These are phyloP conservation scores for Bruguiera gymnorhiza DNA, from an alignment of 345 rosid genomes.

Conservation along the genomic window DNA sequence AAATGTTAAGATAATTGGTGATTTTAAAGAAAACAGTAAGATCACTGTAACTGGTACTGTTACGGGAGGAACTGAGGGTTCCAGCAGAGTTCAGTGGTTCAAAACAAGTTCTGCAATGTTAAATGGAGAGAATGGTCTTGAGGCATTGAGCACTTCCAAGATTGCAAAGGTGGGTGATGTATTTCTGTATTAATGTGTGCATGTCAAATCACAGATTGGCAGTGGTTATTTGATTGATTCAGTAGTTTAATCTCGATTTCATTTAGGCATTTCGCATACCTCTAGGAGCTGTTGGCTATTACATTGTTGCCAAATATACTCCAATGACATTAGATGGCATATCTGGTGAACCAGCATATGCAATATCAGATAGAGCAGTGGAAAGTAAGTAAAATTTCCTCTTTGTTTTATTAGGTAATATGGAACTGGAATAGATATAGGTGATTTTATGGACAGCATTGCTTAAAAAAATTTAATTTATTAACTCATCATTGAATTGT, in stretches of 20 bases:
- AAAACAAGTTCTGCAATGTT: constrained; percentile 54
- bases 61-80: constrained; percentile 89
- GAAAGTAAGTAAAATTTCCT: constrained; percentile 58
- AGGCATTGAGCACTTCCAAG: constrained; percentile 79
- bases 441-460: not conserved
- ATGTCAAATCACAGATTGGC: constrained; percentile 7
- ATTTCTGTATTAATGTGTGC: not conserved
- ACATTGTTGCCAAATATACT: constrained; percentile 75
- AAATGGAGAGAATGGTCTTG: constrained; percentile 62
- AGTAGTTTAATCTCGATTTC: constrained; percentile 20
- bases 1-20: constrained; percentile 82
- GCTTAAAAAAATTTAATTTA: constrained; percentile 1
- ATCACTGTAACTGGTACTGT: constrained; percentile 73
- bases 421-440: not conserved
- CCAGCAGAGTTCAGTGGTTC: constrained; percentile 97
- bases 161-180: constrained; percentile 66
- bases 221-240: constrained; percentile 3
- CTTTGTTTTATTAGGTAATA: constrained; percentile 3
- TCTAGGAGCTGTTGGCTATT: constrained; percentile 84
- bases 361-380: constrained; percentile 61
- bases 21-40: constrained; percentile 82
- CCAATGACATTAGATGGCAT: constrained; percentile 86
- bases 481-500: constrained; percentile 21
- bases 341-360: constrained; percentile 81
- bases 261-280: constrained; percentile 89